These are phyloP conservation scores for Leptodontidium sp. DNA, from an alignment of 2,329 filamentous ascomycete species.

Conservation along the genomic window DNA sequence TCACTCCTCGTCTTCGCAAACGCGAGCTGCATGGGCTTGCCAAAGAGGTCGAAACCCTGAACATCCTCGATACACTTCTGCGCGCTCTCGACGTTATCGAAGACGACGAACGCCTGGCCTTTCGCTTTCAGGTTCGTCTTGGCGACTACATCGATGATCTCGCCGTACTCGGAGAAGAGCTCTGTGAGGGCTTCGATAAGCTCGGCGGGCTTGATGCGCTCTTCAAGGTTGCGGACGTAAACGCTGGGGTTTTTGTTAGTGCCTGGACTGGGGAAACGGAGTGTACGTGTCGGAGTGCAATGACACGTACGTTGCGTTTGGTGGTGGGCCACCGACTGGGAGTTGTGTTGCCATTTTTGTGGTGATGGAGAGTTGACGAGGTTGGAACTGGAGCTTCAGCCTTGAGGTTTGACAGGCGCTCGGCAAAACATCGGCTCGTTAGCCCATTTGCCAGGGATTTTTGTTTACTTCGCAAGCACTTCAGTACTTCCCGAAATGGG, in stretches of 20 bases:
- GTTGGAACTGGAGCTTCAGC: slow-evolving; percentile 13
- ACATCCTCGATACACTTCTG: slow-evolving; percentile 84
- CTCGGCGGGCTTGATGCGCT: slow-evolving; percentile 83
- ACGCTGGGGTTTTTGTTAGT: slow-evolving; percentile 55
- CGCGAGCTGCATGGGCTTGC: slow-evolving; percentile 86
- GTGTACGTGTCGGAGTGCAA: slow-evolving; percentile 71
- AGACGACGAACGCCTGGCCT: slow-evolving; percentile 95
- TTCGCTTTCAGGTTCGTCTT: slow-evolving; percentile 92
- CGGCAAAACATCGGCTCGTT: too few species aligned
- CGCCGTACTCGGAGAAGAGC: slow-evolving; percentile 90
- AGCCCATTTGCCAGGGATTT: too few species aligned
- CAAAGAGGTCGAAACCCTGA: slow-evolving; percentile 92
- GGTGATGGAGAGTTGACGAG: slow-evolving; percentile 26
- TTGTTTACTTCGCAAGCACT: too few species aligned
- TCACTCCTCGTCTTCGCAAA: slow-evolving; percentile 87
- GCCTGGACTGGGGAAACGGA: slow-evolving; percentile 1
- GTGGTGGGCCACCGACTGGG: slow-evolving; percentile 38
- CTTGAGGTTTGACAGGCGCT: slow-evolving; percentile 5
- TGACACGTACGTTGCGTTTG: slow-evolving; percentile 77
- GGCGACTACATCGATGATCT: slow-evolving; percentile 82
- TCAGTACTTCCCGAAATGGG: too few species aligned
- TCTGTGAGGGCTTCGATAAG: slow-evolving; percentile 77
- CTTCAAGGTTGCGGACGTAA: slow-evolving; percentile 86
- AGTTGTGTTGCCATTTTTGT: slow-evolving; percentile 29
- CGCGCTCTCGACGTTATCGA: slow-evolving; percentile 82